Base-by-base conservation (phyloP, 805 yeast genomes). In the Saturnispora zaruensis region DNA sequence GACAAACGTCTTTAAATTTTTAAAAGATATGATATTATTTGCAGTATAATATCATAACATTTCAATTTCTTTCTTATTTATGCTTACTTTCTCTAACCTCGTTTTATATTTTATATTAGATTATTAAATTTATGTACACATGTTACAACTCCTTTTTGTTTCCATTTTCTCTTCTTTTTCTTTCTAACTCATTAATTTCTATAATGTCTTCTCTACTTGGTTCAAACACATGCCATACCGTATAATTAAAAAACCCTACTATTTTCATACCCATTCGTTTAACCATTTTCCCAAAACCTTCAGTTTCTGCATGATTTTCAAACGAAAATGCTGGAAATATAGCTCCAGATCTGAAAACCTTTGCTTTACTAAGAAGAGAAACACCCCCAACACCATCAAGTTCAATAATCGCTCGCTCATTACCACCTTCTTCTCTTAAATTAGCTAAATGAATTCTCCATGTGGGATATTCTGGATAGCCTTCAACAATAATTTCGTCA, bases 311-410 rank as follows among this genome's bases (percentile, higher is more conserved):
- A 66, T 86, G 95, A 61, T 86, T 86, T 68, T 79, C 75, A 62
- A 85, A 84, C 1, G 93, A 82, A 59, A 84, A 85, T 1, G 93
- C 93, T 16, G 93, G 90, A 72, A 86, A 86, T 59, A 82, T 82
- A n/a, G 79, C 82, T 50, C 95, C 95, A 51, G 77, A 81, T 59
- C 93, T 73, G 61, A 86, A 85, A 23, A 84, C 75, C 55, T 76
- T 75, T 0, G 91, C 91, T 61, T 77, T 81, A 1, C 90, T 86
- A 46, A 86, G 65, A 49, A 86, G 84, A 0, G 90, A 83, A 30
- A 86, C 95, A 48, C 95, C 95, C 25, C 95, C 95, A 49, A 86
- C 87, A 55, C 95, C 95, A 62, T 86, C 95, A 48, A 86, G 64
- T 52, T 82, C 84, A 11, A 85, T 69, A n/a, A 81, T 68, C 62